Evolutionary conservation across 306 rosid genomes (phyloP).

Genomic region (Sechiopsis laciniata): DNA sequence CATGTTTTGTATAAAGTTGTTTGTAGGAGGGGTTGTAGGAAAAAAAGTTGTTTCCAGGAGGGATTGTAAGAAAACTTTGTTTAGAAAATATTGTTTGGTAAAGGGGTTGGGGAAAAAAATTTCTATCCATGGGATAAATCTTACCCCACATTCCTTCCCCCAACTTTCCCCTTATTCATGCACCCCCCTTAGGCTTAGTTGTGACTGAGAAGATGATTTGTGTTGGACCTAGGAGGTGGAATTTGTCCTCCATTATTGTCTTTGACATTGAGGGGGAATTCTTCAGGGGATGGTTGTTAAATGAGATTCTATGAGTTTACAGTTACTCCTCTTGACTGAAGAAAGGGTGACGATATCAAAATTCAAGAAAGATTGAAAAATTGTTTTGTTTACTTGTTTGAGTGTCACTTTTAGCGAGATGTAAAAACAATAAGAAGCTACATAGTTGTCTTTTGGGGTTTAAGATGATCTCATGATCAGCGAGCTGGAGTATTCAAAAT

Average conservation of each 20-base stretch:
- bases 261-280: not conserved
- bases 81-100: too few relatives aligned
- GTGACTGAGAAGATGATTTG: not conserved
- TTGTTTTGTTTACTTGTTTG: not conserved
- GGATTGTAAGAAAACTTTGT: too few relatives aligned
- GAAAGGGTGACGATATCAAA: not conserved
- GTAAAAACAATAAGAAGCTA: not conserved
- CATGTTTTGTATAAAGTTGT: too few relatives aligned
- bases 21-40: too few relatives aligned
- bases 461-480: not conserved
- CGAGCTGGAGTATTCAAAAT: not conserved
- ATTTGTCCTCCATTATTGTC: not conserved
- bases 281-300: not conserved
- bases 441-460: not conserved
- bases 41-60: too few relatives aligned
- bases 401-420: not conserved
- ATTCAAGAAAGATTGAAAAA: not conserved
- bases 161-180: too few relatives aligned
- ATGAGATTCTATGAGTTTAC: constrained; percentile 4
- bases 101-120: too few relatives aligned
- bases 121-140: too few relatives aligned
- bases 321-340: not conserved
- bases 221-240: constrained; percentile 8
- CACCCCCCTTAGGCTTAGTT: not conserved
- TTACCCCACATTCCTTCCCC: too few relatives aligned